Evolutionary conservation across 768 basidiomycete genomes (phyloP).

Genomic region (Ramaria sp.): DNA sequence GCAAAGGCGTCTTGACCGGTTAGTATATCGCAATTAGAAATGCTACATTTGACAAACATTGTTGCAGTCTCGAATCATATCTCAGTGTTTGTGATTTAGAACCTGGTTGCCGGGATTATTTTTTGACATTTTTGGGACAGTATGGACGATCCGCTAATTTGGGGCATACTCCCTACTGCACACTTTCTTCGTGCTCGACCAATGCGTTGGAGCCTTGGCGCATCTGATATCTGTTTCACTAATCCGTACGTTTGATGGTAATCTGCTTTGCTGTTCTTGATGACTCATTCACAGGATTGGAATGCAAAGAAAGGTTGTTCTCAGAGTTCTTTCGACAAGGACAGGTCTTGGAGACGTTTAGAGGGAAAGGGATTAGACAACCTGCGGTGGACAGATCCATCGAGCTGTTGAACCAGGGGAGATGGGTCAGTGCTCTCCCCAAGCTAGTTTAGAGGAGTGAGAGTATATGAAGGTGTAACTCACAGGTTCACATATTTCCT

Average conservation of each 20-base stretch:
- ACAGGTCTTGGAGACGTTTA: conserved; percentile 85
- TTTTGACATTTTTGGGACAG: conserved; percentile 24
- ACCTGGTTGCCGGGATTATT: conserved; percentile 8
- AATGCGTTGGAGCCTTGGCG: conserved; percentile 80
- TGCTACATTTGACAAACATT: background rate
- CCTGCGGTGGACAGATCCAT: conserved; percentile 78
- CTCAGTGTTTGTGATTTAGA: conserved; percentile 57
- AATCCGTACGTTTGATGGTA: conserved; percentile 52
- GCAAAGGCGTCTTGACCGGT: conserved; percentile 70
- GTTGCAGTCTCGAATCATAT: conserved; percentile 81
- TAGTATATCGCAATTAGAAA: conserved; percentile 16
- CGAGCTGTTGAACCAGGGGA: conserved; percentile 65
- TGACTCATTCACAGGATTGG: conserved; percentile 4
- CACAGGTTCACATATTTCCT: conserved; percentile 79
- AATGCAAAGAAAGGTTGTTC: conserved; percentile 49
- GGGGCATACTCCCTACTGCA: conserved; percentile 69
- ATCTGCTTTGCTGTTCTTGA: background rate
- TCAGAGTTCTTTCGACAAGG: conserved; percentile 80
- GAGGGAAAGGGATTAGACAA: conserved; percentile 86
- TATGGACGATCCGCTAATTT: conserved; percentile 75
- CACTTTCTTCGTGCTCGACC: conserved; percentile 48
- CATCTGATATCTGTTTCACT: conserved; percentile 90
- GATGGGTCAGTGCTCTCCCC: conserved; percentile 59
- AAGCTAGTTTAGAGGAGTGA: background rate
- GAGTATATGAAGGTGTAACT: background rate